Base-by-base conservation (phyloP, 1,139 yeast species). In the Taphrina sp. region DNA sequence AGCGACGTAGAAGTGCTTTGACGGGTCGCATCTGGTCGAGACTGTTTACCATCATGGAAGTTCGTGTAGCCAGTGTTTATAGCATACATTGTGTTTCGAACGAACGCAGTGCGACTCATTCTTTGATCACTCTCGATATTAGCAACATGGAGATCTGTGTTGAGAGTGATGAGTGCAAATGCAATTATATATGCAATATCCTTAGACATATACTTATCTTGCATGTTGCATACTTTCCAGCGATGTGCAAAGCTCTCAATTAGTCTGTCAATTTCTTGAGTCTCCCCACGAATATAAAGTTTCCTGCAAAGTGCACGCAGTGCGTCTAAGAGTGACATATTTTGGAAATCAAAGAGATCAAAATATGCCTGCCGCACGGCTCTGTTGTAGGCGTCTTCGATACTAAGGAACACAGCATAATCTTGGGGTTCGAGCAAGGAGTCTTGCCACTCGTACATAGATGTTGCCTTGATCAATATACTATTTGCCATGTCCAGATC, bases 251-350 rank as follows among this genome's bases (percentile, higher is more conserved):
- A 83, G 1, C 84, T 74, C 41, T 84, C 83, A 58, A 88, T 71
- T 20, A 87, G 77, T 45, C 87, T 75, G 69, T 87, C 95, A 59
- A 88, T 79, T 64, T 84, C 87, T 64, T 85, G 94, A 1, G 94
- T 81, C 67, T 88, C 96, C 1, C 95, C 95, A 64, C 81, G 82
- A 64, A 88, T 74, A 67, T 83, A 85, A 24, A 88, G 67, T 61
- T 76, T 78, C 26, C 79, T 75, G 62, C 95, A 86, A 42, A 88
- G 71, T 52, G 70, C 69, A 37, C 92, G 72, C 16, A 88, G 74
- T 1, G 89, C 74, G 3, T 70, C 71, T 59, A 85, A 58, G 16
- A 71, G 63, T 24, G 65, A 60, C 29, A 60, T 55, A 36, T 64
- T 65, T 3, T 62, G 57, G 66, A 69, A 71, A 51, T 70, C 66